Evolutionary conservation across 768 basidiomycete species (phyloP).

Genomic region (Neoboletus subvelutipes): DNA sequence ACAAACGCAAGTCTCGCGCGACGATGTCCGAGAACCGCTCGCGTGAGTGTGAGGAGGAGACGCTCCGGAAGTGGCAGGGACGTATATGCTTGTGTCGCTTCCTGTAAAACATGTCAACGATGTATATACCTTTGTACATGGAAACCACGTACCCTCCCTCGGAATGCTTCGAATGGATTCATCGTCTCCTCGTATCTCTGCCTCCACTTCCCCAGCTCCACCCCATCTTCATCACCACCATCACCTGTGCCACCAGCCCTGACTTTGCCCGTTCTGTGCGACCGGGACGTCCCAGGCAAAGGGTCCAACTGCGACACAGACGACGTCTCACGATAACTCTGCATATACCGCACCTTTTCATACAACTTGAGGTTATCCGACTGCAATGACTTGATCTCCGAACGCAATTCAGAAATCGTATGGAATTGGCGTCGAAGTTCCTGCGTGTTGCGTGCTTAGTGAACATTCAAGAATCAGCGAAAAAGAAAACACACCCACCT

Average conservation of each 20-base stretch:
- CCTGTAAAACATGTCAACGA: constrained; percentile 47
- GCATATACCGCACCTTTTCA: constrained; percentile 99
- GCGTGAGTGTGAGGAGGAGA: constrained; percentile 80
- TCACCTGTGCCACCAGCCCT: constrained; percentile 13
- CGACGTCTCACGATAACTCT: constrained; percentile 85
- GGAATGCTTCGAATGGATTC: constrained; percentile 98
- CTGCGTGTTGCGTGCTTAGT: constrained; percentile 35
- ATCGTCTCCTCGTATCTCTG: constrained; percentile 94
- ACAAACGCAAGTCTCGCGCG: constrained; percentile 89
- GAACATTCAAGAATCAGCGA: background rate
- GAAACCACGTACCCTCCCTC: constrained; percentile 72
- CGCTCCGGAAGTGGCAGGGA: constrained; percentile 91
- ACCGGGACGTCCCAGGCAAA: constrained; percentile 43
- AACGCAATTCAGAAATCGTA: constrained; percentile 87
- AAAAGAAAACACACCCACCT: constrained; percentile 47
- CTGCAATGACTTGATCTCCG: constrained; percentile 90
- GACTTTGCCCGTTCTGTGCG: constrained; percentile 3
- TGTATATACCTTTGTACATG: background rate
- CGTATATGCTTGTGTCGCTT: constrained; percentile 91
- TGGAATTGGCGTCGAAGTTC: constrained; percentile 96
- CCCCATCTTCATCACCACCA: constrained; percentile 38
- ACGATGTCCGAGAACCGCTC: constrained; percentile 84
- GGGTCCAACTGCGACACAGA: constrained; percentile 67
- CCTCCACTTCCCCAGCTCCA: constrained; percentile 86
- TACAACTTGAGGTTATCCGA: constrained; percentile 96